These are phyloP conservation scores for Sphagnum contortum DNA, from an alignment of 225 moss, liverwort and hornwort species.

Conservation along the genomic window DNA sequence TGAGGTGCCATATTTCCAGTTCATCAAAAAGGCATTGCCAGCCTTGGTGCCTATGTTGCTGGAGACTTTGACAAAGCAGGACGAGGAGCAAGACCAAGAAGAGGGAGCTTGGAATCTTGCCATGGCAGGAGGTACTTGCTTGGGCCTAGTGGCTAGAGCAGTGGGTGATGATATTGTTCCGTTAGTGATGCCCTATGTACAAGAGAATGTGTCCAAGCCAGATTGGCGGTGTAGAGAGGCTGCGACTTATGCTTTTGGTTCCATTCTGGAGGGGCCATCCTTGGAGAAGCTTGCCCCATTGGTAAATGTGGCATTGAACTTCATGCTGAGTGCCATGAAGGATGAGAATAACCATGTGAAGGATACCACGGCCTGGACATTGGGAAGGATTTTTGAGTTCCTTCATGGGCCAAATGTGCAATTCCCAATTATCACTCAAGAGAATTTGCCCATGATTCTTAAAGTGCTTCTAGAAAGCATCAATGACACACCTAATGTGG, in stretches of 20 bases:
- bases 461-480: constrained; percentile 5
- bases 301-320: constrained; percentile 1
- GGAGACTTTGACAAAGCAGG: constrained; percentile 4
- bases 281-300: constrained; percentile 1
- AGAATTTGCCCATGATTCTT: not conserved
- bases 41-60: constrained; percentile 2
- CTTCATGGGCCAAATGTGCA: constrained; percentile 1
- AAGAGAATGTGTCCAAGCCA: constrained; percentile 7
- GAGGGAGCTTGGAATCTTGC: constrained; percentile 6
- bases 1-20: not conserved
- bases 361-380: constrained; percentile 3
- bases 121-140: constrained; percentile 7
- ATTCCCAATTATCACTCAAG: constrained; percentile 1
- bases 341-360: constrained; percentile 9
- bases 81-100: constrained; percentile 6
- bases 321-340: constrained; percentile 8
- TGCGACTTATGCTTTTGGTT: constrained; percentile 2
- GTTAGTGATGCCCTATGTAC: constrained; percentile 3
- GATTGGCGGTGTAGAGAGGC: constrained; percentile 4
- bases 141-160: constrained; percentile 6
- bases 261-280: constrained; percentile 1
- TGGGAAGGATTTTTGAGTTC: not conserved
- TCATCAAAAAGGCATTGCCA: constrained; percentile 6
- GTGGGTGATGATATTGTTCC: constrained; percentile 6
- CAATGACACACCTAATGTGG: constrained; percentile 2